phyloP scores from a whole-genome alignment of 768 basidiomycete species.

The Baorangia bicolor region DNA sequence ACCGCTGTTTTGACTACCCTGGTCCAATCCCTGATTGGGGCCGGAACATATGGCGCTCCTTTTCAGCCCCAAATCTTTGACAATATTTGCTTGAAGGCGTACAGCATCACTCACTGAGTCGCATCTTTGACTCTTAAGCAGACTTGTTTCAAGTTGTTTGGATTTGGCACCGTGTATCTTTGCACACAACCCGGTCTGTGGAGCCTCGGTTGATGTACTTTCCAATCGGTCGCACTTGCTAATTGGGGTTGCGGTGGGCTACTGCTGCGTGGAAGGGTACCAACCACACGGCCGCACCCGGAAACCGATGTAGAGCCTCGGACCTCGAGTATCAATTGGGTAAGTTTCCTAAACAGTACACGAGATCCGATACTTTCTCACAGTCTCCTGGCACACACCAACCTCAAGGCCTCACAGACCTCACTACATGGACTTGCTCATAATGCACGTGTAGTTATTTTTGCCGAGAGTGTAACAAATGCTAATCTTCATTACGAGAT shows the following conservation, averaged over 20 bases:
- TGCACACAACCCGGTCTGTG: no score
- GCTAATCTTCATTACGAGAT: no score
- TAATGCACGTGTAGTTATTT: no score
- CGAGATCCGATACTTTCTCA: background rate
- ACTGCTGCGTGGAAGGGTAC: conserved; percentile 14
- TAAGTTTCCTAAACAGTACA: background rate
- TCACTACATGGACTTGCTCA: no score
- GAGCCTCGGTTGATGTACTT: background rate
- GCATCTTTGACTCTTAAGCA: conserved; percentile 33
- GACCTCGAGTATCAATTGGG: background rate
- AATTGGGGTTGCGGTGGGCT: background rate
- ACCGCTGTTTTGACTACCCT: conserved; percentile 43
- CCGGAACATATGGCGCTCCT: background rate
- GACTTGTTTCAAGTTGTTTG: conserved; percentile 58
- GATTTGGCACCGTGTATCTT: conserved; percentile 26
- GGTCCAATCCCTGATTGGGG: no score
- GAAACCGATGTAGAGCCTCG: background rate
- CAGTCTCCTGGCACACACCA: background rate
- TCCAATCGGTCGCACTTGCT: background rate
- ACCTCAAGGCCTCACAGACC: no score
- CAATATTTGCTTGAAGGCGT: background rate
- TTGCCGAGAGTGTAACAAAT: no score
- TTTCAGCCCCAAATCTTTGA: background rate
- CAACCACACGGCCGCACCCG: conserved; percentile 40
- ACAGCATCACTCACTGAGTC: background rate